A percentile compares a stretch with the other conserved stretches of the same genome.
Conservation (phyloP, 169 alveolate species). For the Cyclospora cayetanensis region DNA sequence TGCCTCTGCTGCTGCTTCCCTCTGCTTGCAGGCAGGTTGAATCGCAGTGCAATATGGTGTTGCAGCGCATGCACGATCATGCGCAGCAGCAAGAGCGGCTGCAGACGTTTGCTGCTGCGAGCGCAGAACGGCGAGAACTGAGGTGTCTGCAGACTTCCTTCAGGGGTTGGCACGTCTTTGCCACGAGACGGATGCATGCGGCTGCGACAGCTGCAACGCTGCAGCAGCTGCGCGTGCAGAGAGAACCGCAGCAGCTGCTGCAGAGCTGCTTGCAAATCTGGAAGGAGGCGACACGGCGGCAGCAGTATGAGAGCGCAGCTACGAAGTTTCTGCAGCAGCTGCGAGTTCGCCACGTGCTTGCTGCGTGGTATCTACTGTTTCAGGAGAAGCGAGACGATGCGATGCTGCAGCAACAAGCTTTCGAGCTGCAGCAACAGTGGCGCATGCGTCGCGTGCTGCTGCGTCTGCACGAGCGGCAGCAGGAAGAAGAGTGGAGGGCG, state of each 20-base stretch:
- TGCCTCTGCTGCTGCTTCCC: constrained; percentile 36
- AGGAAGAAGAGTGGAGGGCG: constrained; percentile 26
- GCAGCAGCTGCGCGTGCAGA: constrained; percentile 7
- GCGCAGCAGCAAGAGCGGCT: constrained; percentile 36
- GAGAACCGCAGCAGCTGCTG: constrained; percentile 36
- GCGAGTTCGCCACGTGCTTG: constrained; percentile 30
- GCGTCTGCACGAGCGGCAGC: constrained; percentile 18
- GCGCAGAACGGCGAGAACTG: neutral
- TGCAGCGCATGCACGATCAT: constrained; percentile 50
- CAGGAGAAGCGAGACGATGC: neutral
- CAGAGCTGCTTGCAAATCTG: neutral
- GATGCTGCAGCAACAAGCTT: constrained; percentile 53
- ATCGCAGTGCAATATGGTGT: constrained; percentile 16
- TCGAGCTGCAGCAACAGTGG: constrained; percentile 31
- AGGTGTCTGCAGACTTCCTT: neutral
- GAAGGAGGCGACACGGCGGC: neutral
- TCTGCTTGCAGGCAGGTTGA: neutral
- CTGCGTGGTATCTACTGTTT: neutral
- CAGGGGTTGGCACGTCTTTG: neutral
- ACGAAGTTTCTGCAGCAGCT: constrained; percentile 7
- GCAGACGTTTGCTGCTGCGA: constrained; percentile 35
- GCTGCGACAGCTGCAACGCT: constrained; percentile 41
- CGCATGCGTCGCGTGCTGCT: constrained; percentile 1
- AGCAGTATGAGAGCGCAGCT: neutral
- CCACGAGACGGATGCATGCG: neutral